phyloP scores from a whole-genome alignment of 2,329 filamentous ascomycete genomes.

The Zalaria obscura region DNA sequence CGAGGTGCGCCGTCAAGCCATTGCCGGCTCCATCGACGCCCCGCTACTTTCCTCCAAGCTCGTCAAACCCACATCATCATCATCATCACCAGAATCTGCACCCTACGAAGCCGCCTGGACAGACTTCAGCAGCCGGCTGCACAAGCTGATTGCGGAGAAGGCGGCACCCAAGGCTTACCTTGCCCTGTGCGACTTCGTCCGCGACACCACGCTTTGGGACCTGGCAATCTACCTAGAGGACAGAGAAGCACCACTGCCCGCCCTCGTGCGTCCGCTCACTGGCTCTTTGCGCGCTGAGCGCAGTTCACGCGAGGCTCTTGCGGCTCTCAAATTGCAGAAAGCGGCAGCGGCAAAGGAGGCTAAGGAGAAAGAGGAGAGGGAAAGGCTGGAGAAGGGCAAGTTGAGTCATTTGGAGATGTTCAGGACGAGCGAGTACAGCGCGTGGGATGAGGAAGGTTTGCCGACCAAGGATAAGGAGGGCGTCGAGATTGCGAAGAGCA shows the following conservation, averaged over 20 bases:
- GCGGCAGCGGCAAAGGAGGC: conserved; percentile 28
- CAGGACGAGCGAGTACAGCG: conserved; percentile 47
- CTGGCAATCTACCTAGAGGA: conserved; percentile 83
- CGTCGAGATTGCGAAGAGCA: conserved; percentile 66
- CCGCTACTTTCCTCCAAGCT: conserved; percentile 14
- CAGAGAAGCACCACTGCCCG: conserved; percentile 49
- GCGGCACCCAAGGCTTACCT: conserved; percentile 58
- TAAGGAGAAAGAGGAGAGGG: conserved; percentile 34
- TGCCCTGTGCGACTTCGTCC: conserved; percentile 61
- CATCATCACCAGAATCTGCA: conserved; percentile 6
- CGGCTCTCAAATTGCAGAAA: conserved; percentile 28
- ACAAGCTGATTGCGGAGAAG: conserved; percentile 33
- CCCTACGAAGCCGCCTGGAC: conserved; percentile 35
- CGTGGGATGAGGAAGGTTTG: conserved; percentile 71
- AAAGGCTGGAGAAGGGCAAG: conserved; percentile 40
- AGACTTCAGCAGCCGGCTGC: conserved; percentile 47
- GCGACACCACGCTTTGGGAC: conserved; percentile 68
- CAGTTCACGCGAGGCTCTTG: conserved; percentile 38
- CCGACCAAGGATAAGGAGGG: conserved; percentile 67
- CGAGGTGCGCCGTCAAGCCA: conserved; percentile 41
- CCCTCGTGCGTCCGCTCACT: conserved; percentile 57
- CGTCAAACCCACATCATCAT: conserved; percentile 9
- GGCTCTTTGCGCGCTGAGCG: conserved; percentile 34
- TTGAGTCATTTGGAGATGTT: conserved; percentile 46
- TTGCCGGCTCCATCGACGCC: conserved; percentile 30